These are phyloP conservation scores for Dendrothele bispora DNA, from an alignment of 768 basidiomycete genomes.

Conservation along the genomic window DNA sequence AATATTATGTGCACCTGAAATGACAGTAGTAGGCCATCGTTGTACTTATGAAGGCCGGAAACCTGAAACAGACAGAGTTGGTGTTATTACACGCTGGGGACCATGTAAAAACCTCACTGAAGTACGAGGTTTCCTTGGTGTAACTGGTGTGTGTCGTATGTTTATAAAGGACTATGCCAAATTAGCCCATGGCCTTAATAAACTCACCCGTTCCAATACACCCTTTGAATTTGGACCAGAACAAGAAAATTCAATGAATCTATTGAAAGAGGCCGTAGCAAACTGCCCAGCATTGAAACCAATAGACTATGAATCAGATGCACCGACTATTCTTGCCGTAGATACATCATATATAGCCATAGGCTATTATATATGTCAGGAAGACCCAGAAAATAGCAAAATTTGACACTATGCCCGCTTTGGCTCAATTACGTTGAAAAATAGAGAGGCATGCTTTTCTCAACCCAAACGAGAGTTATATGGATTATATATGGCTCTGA, in stretches of 20 bases:
- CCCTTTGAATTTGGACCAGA: slow-evolving; percentile 41
- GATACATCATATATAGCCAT: slow-evolving; percentile 26
- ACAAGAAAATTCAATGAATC: slow-evolving; percentile 7
- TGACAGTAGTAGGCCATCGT: slow-evolving; percentile 34
- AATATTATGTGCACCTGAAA: slow-evolving; percentile 22
- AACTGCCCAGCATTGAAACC: slow-evolving; percentile 22
- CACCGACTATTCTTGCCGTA: slow-evolving; percentile 27
- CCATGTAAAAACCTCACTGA: not conserved
- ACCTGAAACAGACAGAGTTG: slow-evolving; percentile 15
- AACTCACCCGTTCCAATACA: slow-evolving; percentile 13
- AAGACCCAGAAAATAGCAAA: slow-evolving; percentile 11
- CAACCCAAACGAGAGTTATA: slow-evolving; percentile 41
- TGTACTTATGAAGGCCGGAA: slow-evolving; percentile 33
- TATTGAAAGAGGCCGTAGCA: slow-evolving; percentile 17
- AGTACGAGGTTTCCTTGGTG: slow-evolving; percentile 13
- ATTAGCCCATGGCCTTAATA: not conserved
- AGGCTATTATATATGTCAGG: slow-evolving; percentile 20
- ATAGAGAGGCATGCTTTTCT: slow-evolving; percentile 30
- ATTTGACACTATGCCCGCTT: slow-evolving; percentile 21
- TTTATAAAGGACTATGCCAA: slow-evolving; percentile 11
- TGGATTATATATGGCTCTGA: slow-evolving; percentile 29
- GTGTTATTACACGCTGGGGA: slow-evolving; percentile 7
- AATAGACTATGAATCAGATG: slow-evolving; percentile 27
- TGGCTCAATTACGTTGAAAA: slow-evolving; percentile 33
- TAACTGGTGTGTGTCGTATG: slow-evolving; percentile 6